Evolutionary conservation across 1,139 yeast species (phyloP).

Genomic region (Yueomyces sp.): DNA sequence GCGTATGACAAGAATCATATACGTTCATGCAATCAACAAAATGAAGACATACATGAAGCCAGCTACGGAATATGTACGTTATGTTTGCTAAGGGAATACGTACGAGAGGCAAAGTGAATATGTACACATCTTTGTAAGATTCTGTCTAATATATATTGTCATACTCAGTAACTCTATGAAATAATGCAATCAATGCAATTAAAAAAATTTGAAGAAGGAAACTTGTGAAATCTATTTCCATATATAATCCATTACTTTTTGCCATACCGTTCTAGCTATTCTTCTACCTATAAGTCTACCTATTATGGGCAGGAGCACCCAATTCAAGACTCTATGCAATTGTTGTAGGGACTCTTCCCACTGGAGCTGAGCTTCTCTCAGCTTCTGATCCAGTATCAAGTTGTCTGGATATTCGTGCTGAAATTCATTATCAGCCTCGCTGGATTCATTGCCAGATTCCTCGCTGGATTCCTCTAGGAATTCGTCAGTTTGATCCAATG

Average conservation of each 20-base stretch:
- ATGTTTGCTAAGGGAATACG: too few relatives aligned
- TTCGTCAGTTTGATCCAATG: too few relatives aligned
- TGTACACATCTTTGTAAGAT: not conserved
- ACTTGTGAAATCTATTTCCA: constrained; percentile 3
- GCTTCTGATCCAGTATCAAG: constrained; percentile 4
- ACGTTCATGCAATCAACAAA: too few relatives aligned
- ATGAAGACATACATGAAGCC: too few relatives aligned
- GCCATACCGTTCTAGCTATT: constrained; percentile 31
- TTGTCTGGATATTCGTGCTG: constrained; percentile 7
- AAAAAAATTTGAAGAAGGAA: not conserved
- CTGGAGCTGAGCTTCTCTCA: constrained; percentile 39
- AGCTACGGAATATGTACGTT: too few relatives aligned
- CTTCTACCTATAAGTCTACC: constrained; percentile 51
- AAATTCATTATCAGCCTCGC: constrained; percentile 4
- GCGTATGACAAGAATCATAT: too few relatives aligned
- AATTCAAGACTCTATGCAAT: constrained; percentile 36
- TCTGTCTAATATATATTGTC: not conserved
- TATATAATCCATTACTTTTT: constrained; percentile 11
- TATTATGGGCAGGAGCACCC: constrained; percentile 43
- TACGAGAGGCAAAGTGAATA: too few relatives aligned
- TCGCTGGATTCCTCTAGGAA: constrained; percentile 1
- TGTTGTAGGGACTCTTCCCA: constrained; percentile 56
- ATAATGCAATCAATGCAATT: not conserved
- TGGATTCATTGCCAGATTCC: constrained; percentile 3
- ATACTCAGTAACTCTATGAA: not conserved